These are phyloP conservation scores for Suillus brevipes DNA, from an alignment of 768 basidiomycete species.

Conservation along the genomic window DNA sequence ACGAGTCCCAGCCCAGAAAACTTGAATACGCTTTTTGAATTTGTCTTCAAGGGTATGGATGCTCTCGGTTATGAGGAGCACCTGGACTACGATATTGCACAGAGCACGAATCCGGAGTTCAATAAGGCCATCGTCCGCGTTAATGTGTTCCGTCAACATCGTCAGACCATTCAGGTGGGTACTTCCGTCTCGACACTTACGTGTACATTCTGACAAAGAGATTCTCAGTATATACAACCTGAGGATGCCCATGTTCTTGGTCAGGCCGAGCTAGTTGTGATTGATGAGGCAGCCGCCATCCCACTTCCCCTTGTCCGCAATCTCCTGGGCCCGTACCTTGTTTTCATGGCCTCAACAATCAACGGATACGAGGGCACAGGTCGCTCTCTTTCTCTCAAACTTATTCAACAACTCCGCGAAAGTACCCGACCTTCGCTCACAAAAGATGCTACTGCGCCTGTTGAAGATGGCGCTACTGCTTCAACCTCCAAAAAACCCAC, in stretches of 20 bases:
- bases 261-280: slow-evolving; percentile 95
- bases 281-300: slow-evolving; percentile 98
- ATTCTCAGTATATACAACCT: slow-evolving; percentile 91
- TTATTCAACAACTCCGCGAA: slow-evolving; percentile 95
- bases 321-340: slow-evolving; percentile 93
- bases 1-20: slow-evolving; percentile 98
- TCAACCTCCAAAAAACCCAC: slow-evolving; percentile 53
- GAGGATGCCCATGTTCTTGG: slow-evolving; percentile 97
- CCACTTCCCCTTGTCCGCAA: slow-evolving; percentile 94
- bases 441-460: slow-evolving; percentile 51
- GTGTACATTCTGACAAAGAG: neutral
- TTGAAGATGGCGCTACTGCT: slow-evolving; percentile 39
- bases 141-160: slow-evolving; percentile 88
- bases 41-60: slow-evolving; percentile 96
- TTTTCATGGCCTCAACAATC: slow-evolving; percentile 99
- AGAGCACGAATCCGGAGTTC: slow-evolving; percentile 93
- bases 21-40: slow-evolving; percentile 96
- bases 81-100: slow-evolving; percentile 94
- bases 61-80: slow-evolving; percentile 95
- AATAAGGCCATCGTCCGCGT: slow-evolving; percentile 95
- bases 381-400: slow-evolving; percentile 96
- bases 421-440: slow-evolving; percentile 78
- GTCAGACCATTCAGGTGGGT: slow-evolving; percentile 93
- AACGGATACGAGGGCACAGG: slow-evolving; percentile 99
- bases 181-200: neutral